Evolutionary conservation across 129 eudicot species (phyloP).

Genomic region (Sambucus nigra): DNA sequence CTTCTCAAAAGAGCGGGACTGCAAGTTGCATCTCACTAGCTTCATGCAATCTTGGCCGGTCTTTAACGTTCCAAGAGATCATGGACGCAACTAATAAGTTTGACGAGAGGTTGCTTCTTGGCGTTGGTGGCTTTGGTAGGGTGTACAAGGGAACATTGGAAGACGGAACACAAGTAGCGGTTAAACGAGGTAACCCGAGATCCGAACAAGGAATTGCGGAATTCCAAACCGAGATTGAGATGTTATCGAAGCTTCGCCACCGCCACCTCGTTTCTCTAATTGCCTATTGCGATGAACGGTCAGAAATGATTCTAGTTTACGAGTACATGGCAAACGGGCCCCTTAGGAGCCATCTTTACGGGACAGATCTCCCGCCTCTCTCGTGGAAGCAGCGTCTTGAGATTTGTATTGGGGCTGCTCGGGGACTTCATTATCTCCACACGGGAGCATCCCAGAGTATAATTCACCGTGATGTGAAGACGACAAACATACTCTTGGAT

Average conservation of each 20-base stretch:
- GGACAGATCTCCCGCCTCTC: conserved; percentile 67
- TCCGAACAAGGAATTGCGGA: conserved; percentile 95
- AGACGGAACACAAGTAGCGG: conserved; percentile 80
- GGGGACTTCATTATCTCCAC: conserved; percentile 97
- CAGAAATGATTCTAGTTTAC: conserved; percentile 91
- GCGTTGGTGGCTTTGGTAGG: conserved; percentile 98
- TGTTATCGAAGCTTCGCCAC: conserved; percentile 93
- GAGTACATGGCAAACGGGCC: conserved; percentile 99
- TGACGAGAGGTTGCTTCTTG: conserved; percentile 75
- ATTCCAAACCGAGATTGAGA: conserved; percentile 89
- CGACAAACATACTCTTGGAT: conserved; percentile 87
- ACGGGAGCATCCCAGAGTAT: conserved; percentile 83
- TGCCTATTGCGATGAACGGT: conserved; percentile 91
- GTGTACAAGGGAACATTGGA: conserved; percentile 92
- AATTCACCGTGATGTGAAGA: conserved; percentile 95
- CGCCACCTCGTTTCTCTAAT: conserved; percentile 93
- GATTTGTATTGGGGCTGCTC: conserved; percentile 92
- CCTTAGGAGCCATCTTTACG: conserved; percentile 92
- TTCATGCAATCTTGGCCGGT: conserved; percentile 64
- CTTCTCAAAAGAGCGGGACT: conserved; percentile 55
- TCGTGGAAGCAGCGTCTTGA: conserved; percentile 92
- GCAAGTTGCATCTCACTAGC: conserved; percentile 93
- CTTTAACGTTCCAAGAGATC: conserved; percentile 84
- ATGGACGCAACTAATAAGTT: conserved; percentile 86
- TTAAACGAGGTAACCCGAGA: conserved; percentile 88